Percentiles rank a stretch among this genome's conserved stretches.
phyloP scores from a whole-genome alignment of 805 yeast species.

The Barnettozyma salicaria region DNA sequence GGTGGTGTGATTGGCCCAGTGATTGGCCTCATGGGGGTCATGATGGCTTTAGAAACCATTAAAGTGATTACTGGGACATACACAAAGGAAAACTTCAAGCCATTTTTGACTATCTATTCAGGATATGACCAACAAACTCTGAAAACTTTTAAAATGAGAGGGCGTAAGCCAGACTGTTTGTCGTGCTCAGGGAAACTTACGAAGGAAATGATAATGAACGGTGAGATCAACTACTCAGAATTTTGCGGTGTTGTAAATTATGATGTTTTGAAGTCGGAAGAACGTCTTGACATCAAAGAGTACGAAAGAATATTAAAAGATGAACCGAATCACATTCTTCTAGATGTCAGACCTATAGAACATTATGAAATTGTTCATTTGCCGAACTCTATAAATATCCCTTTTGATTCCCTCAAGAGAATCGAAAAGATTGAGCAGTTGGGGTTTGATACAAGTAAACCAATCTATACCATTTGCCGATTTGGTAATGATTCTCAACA shows the following conservation, averaged over 20 bases:
- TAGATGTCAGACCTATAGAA: conserved; percentile 79
- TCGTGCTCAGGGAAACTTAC: conserved; percentile 56
- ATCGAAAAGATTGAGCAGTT: conserved; percentile 24
- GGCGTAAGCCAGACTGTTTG: conserved; percentile 50
- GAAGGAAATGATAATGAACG: conserved; percentile 37
- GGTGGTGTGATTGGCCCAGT: conserved; percentile 95
- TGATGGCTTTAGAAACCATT: conserved; percentile 85
- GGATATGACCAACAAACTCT: conserved; percentile 63
- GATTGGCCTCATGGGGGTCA: conserved; percentile 84
- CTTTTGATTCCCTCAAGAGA: conserved; percentile 44
- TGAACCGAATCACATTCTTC: conserved; percentile 27
- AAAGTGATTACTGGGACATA: conserved; percentile 62
- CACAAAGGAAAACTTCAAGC: conserved; percentile 46
- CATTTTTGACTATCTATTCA: conserved; percentile 62
- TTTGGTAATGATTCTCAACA: conserved; percentile 87
- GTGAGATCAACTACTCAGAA: conserved; percentile 52
- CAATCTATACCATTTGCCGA: conserved; percentile 67
- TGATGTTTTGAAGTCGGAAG: conserved; percentile 37
- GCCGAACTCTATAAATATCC: conserved; percentile 55
- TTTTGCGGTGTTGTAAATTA: conserved; percentile 66
- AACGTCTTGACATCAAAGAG: conserved; percentile 43
- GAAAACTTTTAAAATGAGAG: conserved; percentile 76
- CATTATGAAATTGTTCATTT: conserved; percentile 68
- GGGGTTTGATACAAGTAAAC: conserved; percentile 28
- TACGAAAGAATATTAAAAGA: conserved; percentile 17